phyloP scores from a whole-genome alignment of 1,284 basidiomycete species.

The Papiliotrema flavescens region DNA sequence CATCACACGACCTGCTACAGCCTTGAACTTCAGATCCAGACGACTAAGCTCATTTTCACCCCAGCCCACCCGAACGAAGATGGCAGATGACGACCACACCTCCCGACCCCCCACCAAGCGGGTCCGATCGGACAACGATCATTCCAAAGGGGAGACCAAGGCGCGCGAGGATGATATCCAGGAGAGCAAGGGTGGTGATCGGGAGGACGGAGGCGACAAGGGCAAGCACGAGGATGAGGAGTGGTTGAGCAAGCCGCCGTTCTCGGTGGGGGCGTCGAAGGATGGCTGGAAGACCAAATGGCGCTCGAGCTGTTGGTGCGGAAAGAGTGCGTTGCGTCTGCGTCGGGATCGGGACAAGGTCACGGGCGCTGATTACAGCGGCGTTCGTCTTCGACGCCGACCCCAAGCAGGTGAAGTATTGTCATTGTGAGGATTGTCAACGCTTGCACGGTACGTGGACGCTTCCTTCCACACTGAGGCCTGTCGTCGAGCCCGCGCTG shows the following conservation, averaged over 20 bases:
- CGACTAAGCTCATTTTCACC: background rate
- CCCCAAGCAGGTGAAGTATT: constrained; percentile 26
- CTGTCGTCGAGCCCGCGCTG: background rate
- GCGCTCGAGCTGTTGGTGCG: constrained; percentile 35
- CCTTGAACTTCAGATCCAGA: background rate
- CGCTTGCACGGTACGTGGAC: constrained; percentile 28
- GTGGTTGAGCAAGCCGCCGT: constrained; percentile 27
- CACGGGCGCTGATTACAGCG: constrained; percentile 12
- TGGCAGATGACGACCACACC: constrained; percentile 6
- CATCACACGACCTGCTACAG: background rate
- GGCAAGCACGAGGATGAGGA: constrained; percentile 21
- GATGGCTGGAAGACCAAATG: constrained; percentile 30
- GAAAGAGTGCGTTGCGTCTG: constrained; percentile 21
- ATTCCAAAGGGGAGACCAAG: constrained; percentile 22
- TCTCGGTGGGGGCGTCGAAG: constrained; percentile 15
- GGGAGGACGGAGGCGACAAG: constrained; percentile 5
- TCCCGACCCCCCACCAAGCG: constrained; percentile 26
- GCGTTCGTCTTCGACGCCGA: constrained; percentile 27
- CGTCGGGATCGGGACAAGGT: background rate
- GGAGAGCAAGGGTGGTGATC: constrained; percentile 12
- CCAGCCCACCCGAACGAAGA: background rate
- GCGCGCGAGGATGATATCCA: constrained; percentile 7
- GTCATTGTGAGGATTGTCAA: constrained; percentile 38
- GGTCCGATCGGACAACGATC: constrained; percentile 26
- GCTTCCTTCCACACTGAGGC: background rate